Base-by-base conservation (phyloP, 2,329 filamentous ascomycete species). In the Penicillium sp. region DNA sequence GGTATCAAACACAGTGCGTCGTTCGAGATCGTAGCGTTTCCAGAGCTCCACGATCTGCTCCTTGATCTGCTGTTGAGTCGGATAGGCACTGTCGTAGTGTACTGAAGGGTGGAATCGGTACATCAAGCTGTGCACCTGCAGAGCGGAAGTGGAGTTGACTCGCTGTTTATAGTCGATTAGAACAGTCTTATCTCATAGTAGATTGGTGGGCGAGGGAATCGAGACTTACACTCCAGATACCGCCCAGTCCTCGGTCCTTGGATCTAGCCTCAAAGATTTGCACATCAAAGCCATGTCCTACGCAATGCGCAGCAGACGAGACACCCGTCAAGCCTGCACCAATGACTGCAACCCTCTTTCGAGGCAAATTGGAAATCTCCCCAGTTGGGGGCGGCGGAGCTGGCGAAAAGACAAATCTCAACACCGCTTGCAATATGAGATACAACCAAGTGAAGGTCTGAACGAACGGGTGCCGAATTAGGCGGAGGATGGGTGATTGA, bases 51-150 rank as follows among this genome's bases (percentile, higher is more conserved):
- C 82, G 11, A 95, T 87, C 70, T 93, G 87, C 24, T 82, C 81
- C 44, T 93, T 81, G 60, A 96, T 95, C 73, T 93, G 86, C 63
- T 88, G 79, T 51, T 90, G 87, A 60, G 88, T 83, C 0, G 92
- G 92, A 69, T 96, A 96, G n/a, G 90, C 90, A 33, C 82, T 79
- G 36, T 84, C 79, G 87, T 90, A 96, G 60, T 84, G 81, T 1
- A 96, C 85, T 0, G 89, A 89, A 0, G 92, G 92, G 65, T 94
- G 90, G 72, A 96, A 96, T 22, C 91, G 85, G 74, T 94, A 96
- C 91, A 95, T 95, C 58, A 93, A 74, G 19, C 87, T 91, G 73
- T 96, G 90, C 22, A 96, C 93, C 69, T 95, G 91, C 0, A 96
- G 82, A 16, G 89, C 86, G 0, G 90, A 93, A 0, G 90, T 93